Conservation (phyloP, 2,329 filamentous ascomycete genomes). For the Claviceps sp. region DNA sequence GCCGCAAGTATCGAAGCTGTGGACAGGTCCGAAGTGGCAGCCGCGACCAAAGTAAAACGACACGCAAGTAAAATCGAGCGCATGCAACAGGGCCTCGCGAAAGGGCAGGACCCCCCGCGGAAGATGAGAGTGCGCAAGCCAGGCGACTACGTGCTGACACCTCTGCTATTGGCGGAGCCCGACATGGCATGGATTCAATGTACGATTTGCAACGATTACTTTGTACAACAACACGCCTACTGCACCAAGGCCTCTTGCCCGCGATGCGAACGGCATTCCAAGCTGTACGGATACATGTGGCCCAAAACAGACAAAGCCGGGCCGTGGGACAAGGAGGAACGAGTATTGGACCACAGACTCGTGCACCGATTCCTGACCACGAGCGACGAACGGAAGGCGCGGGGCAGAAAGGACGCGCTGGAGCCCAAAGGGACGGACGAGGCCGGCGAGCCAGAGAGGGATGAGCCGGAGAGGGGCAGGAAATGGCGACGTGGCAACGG, state of each 20-base stretch:
- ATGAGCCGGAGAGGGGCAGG: conserved; percentile 7
- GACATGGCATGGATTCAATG: conserved; percentile 79
- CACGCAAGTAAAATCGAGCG: conserved; percentile 18
- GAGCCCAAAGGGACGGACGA: conserved; percentile 16
- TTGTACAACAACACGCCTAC: conserved; percentile 82
- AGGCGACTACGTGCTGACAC: conserved; percentile 74
- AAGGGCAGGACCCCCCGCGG: conserved; percentile 18
- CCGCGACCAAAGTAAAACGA: conserved; percentile 4
- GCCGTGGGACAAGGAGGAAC: conserved; percentile 55
- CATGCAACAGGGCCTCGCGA: conserved; percentile 16
- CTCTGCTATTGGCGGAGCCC: conserved; percentile 59
- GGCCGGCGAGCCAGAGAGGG: conserved; percentile 7
- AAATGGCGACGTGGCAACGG: conserved; percentile 2
- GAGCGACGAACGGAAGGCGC: conserved; percentile 48
- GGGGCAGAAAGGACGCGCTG: conserved; percentile 25
- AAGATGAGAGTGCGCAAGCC: conserved; percentile 36
- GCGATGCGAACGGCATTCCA: conserved; percentile 87
- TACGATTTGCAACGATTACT: conserved; percentile 66
- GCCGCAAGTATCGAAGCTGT: conserved; percentile 15
- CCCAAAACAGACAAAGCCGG: conserved; percentile 83
- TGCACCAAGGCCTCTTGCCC: conserved; percentile 76
- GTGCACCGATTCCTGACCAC: conserved; percentile 72
- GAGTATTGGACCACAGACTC: conserved; percentile 70
- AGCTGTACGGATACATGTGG: conserved; percentile 90
- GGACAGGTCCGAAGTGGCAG: conserved; percentile 6